Evolutionary conservation across 805 yeast genomes (phyloP).

Genomic region (Jamesozyma gamospora): DNA sequence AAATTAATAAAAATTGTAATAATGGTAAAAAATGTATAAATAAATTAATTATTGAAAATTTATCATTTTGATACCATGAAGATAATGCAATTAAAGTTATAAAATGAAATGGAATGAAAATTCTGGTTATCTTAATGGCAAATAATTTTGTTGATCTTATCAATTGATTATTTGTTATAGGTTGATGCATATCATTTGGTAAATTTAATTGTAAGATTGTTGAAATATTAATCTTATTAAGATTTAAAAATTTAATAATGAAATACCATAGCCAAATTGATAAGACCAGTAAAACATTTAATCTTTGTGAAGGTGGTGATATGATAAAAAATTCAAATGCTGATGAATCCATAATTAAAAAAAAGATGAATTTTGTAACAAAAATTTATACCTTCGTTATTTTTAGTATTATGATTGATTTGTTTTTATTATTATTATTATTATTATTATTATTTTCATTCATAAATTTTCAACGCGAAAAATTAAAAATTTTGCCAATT

Average conservation of each 20-base stretch:
- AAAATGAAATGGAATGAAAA: slow-evolving; percentile 19
- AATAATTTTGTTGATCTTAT: slow-evolving; percentile 25
- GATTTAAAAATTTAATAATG: slow-evolving; percentile 33
- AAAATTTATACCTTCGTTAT: no score
- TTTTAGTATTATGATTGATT: no score
- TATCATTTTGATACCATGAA: background rate
- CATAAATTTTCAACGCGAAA: no score
- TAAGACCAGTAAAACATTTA: slow-evolving; percentile 38
- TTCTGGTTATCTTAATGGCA: slow-evolving; percentile 12
- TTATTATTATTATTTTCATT: no score
- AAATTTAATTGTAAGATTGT: slow-evolving; percentile 14
- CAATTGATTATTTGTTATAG: slow-evolving; percentile 33
- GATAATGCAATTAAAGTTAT: slow-evolving; percentile 4
- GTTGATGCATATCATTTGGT: slow-evolving; percentile 15
- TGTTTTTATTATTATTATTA: no score
- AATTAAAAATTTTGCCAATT: slow-evolving; percentile 11
- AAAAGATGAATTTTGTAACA: no score
- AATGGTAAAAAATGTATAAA: slow-evolving; percentile 7
- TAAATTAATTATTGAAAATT: background rate
- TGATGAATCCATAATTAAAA: no score
- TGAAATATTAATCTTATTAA: slow-evolving; percentile 35
- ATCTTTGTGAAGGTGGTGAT: slow-evolving; percentile 41
- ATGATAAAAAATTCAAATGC: background rate
- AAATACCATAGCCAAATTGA: slow-evolving; percentile 48
- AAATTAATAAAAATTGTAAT: slow-evolving; percentile 15